These are phyloP conservation scores for Colletotrichum nymphaeae DNA, from an alignment of 2,329 filamentous ascomycete genomes.

Conservation along the genomic window DNA sequence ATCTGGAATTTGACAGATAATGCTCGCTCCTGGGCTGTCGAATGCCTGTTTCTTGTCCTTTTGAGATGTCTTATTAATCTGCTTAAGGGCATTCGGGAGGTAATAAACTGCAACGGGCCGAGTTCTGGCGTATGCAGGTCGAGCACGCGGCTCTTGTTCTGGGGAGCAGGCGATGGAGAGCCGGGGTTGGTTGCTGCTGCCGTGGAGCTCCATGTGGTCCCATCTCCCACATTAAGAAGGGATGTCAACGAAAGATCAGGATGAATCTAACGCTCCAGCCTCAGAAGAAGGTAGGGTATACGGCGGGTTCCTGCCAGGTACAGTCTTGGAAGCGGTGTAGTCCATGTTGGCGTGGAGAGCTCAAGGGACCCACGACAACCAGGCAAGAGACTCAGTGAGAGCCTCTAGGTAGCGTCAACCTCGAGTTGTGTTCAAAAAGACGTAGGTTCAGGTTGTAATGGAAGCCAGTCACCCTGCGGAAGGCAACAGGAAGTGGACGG, in stretches of 20 bases:
- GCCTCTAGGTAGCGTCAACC: background rate
- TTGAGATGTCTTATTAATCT: slow-evolving; percentile 4
- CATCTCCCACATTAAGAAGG: background rate
- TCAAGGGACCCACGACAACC: background rate
- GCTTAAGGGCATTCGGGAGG: background rate
- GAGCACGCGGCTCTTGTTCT: background rate
- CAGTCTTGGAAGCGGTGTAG: background rate
- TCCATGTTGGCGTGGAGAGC: background rate
- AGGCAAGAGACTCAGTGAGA: background rate
- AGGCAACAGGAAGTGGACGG: background rate
- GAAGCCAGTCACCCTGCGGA: background rate
- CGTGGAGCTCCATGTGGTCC: background rate
- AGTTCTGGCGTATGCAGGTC: background rate
- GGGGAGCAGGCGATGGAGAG: background rate
- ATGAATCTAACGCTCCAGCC: background rate
- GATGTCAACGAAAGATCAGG: background rate
- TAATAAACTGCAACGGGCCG: background rate
- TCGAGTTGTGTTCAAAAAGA: background rate
- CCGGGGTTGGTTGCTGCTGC: background rate
- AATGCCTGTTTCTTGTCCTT: slow-evolving; percentile 6
- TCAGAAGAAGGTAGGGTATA: background rate
- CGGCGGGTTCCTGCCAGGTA: background rate
- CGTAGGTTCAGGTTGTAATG: background rate
- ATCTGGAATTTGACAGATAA: background rate
- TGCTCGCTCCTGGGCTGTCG: background rate